Conservation (phyloP, 2,329 filamentous ascomycete species). For the Zarea fungicola region DNA sequence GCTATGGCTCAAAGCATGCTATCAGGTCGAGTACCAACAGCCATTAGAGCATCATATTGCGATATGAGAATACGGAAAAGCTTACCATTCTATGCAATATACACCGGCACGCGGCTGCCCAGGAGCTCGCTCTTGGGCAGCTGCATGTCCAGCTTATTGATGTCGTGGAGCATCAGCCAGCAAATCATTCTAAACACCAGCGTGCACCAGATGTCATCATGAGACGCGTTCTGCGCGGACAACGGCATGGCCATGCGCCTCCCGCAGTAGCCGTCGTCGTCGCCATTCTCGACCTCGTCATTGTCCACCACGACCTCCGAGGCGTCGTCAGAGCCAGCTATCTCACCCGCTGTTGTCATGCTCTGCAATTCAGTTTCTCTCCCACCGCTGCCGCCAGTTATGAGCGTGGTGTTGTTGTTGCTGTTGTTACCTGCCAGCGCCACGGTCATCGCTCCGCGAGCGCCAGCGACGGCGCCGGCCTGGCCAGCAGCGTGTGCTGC, state of each 20-base stretch:
- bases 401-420: too few species aligned
- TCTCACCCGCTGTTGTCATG: too few species aligned
- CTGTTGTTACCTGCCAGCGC: too few species aligned
- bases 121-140: slow-evolving; percentile 47
- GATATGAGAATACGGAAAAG: too few species aligned
- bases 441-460: too few species aligned
- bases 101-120: slow-evolving; percentile 52
- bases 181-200: slow-evolving; percentile 54
- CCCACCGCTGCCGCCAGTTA: not conserved
- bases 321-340: not conserved
- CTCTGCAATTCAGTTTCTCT: not conserved
- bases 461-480: too few species aligned
- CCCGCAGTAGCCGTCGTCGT: slow-evolving; percentile 20
- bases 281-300: not conserved
- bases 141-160: slow-evolving; percentile 49
- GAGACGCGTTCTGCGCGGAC: slow-evolving; percentile 21
- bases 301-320: too few species aligned
- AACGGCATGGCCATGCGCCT: slow-evolving; percentile 26
- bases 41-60: too few species aligned
- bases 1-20: too few species aligned
- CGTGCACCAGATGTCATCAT: slow-evolving; percentile 48
- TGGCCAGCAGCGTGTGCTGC: too few species aligned
- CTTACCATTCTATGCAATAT: slow-evolving; percentile 37
- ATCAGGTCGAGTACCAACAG: too few species aligned
- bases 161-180: slow-evolving; percentile 54